These are phyloP conservation scores for Aspergillus bridgeri DNA, from an alignment of 495 filamentous ascomycete genomes.

Conservation along the genomic window DNA sequence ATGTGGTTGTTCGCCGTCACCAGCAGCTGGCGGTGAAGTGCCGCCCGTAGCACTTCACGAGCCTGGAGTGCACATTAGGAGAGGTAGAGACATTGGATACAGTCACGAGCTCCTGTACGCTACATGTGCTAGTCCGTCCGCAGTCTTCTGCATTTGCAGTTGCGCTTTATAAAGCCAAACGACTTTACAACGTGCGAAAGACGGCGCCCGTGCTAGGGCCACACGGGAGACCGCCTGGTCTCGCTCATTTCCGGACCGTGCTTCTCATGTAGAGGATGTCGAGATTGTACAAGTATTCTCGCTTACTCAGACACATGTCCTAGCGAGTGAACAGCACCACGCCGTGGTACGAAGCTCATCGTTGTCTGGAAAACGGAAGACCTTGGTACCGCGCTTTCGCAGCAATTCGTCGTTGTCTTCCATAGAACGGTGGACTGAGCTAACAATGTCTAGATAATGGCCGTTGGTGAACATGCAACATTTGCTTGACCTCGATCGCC, in stretches of 20 bases:
- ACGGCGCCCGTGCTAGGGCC: conserved; percentile 2
- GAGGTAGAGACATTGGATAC: conserved; percentile 1
- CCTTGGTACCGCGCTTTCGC: background rate
- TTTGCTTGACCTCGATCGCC: background rate
- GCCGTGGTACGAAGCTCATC: too few relatives aligned
- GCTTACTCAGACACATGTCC: background rate
- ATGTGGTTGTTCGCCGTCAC: conserved; percentile 1
- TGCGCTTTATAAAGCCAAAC: background rate
- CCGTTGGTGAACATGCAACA: background rate
- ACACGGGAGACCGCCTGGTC: conserved; percentile 2
- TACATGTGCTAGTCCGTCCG: conserved; percentile 3
- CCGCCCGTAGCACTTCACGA: background rate
- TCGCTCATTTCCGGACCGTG: conserved; percentile 2
- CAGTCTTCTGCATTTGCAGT: background rate
- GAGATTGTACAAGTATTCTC: background rate
- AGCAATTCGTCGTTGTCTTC: background rate
- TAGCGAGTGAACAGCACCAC: too few relatives aligned
- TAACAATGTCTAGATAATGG: background rate
- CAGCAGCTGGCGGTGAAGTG: conserved; percentile 4
- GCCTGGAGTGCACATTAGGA: conserved; percentile 2
- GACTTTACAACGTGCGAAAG: background rate
- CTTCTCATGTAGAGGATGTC: conserved; percentile 3
- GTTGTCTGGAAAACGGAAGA: background rate
- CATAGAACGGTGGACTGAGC: background rate
- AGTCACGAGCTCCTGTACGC: background rate